phyloP scores from a whole-genome alignment of 805 yeast genomes.

The Saccharomycopsis guyanensis region DNA sequence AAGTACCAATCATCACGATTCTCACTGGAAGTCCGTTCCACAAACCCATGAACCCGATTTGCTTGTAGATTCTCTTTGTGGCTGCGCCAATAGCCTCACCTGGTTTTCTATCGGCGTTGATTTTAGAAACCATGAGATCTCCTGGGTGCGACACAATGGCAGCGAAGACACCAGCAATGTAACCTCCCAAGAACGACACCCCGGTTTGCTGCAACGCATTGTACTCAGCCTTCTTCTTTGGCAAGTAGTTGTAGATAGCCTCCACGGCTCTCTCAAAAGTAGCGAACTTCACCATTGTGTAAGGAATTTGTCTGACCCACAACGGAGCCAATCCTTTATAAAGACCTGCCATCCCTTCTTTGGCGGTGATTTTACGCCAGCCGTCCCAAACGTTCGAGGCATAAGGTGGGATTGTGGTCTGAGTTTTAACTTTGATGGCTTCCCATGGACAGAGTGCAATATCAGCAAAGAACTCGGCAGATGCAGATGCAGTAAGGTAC shows the following conservation, averaged over 20 bases:
- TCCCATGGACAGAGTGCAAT: constrained; percentile 87
- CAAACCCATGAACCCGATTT: constrained; percentile 83
- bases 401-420: constrained; percentile 85
- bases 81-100: constrained; percentile 64
- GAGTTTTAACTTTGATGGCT: constrained; percentile 90
- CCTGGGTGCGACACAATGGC: constrained; percentile 97
- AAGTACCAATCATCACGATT: constrained; percentile 94
- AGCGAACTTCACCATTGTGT: constrained; percentile 96
- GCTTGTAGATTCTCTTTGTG: constrained; percentile 61
- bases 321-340: constrained; percentile 88
- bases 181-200: constrained; percentile 91
- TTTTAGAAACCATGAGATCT: constrained; percentile 96
- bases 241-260: constrained; percentile 62
- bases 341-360: constrained; percentile 66
- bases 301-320: constrained; percentile 97
- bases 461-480: constrained; percentile 93
- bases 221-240: constrained; percentile 67
- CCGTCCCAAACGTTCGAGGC: constrained; percentile 60
- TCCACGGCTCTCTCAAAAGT: constrained; percentile 89
- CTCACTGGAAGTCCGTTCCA: constrained; percentile 96
- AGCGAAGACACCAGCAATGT: constrained; percentile 95
- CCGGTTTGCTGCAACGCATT: constrained; percentile 78
- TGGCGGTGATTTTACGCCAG: constrained; percentile 52
- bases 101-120: constrained; percentile 63
- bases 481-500: constrained; percentile 78